Base-by-base conservation (phyloP, 768 basidiomycete species). In the Lepiota brunneoincarnata region DNA sequence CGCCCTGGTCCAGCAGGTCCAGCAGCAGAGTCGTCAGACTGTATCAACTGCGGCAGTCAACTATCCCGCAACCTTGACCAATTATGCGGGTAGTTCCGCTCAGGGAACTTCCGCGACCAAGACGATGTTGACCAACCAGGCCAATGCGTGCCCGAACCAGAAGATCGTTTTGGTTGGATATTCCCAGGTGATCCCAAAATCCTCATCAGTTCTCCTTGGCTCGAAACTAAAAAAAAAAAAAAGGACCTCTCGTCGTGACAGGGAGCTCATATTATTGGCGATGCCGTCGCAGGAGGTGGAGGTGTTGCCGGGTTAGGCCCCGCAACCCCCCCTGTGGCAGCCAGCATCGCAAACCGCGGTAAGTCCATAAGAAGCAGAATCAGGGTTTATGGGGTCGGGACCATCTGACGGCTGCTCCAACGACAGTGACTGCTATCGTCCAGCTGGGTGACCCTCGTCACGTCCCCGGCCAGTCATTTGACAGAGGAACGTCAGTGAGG, bases 131-230 rank as follows among this genome's bases (percentile, higher is more conserved):
- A 63, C 62, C 31, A 63, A 57, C 44, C 65, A 66, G 53, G 62
- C 59, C 14, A 52, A 54, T 18, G 51, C 61, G 24, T 68, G 67
- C 49, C 67, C 67, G 3, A 59, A 58, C 39, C 65, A 66, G 45
- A 68, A 68, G 58, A 66, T 68, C 38, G 67, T 68, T 20, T 61
- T 68, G 11, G 63, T 66, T 45, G 65, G 67, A 23, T 68, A 66
- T 37, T 66, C 64, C 23, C 64, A 66, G 55, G 64, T 64, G 24
- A 20, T 12, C 20, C 18, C 11, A 44, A 12, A 17, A 17, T 21
- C 31, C 24, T 12, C 18, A 12, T 20, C 23, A 17, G 24, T 50
- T 20, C 17, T 15, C 6, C 44, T 26, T 20, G 21, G 14, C 2
- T 15, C 14, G 18, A 43, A 34, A 38, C 18, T 34, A 21, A 47